Evolutionary conservation across 2,329 filamentous ascomycete genomes (phyloP).

Genomic region (Chaetothyriales sp.): DNA sequence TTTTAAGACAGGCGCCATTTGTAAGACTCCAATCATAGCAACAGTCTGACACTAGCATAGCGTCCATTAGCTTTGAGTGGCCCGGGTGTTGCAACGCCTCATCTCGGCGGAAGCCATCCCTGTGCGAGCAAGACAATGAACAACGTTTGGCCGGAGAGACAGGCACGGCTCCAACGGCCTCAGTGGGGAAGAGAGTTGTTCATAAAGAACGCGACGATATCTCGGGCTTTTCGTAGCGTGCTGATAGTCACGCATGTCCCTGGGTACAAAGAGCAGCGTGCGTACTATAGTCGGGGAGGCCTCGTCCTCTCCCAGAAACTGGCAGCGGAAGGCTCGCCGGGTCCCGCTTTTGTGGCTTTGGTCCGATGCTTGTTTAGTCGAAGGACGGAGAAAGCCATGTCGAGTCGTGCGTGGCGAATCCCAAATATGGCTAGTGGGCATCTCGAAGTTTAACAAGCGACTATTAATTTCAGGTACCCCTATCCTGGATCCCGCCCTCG

Average conservation of each 20-base stretch:
- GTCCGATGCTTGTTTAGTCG: too few relatives aligned
- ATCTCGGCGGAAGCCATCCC: background rate
- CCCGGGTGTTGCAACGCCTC: background rate
- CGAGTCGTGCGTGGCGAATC: background rate
- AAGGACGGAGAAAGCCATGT: too few relatives aligned
- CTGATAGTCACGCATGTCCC: too few relatives aligned
- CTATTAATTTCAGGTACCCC: background rate
- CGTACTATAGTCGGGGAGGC: too few relatives aligned
- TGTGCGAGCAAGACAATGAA: background rate
- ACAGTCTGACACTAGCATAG: background rate
- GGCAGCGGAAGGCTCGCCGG: too few relatives aligned
- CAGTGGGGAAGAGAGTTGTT: background rate
- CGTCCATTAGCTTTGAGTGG: background rate
- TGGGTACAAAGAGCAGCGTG: too few relatives aligned
- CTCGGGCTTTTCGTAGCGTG: background rate
- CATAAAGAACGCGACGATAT: background rate
- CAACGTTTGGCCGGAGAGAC: background rate
- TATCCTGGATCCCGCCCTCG: background rate
- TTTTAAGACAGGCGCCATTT: background rate
- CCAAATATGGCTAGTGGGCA: background rate
- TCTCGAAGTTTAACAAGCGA: background rate
- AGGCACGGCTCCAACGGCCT: background rate
- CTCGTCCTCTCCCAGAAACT: too few relatives aligned
- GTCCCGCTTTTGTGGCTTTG: too few relatives aligned
- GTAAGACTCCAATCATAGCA: background rate